Evolutionary conservation across 1,284 basidiomycete genomes (phyloP), one percentile per base, ranked within the genome.

Genomic region (Cutaneotrichosporon cyanovorans): DNA sequence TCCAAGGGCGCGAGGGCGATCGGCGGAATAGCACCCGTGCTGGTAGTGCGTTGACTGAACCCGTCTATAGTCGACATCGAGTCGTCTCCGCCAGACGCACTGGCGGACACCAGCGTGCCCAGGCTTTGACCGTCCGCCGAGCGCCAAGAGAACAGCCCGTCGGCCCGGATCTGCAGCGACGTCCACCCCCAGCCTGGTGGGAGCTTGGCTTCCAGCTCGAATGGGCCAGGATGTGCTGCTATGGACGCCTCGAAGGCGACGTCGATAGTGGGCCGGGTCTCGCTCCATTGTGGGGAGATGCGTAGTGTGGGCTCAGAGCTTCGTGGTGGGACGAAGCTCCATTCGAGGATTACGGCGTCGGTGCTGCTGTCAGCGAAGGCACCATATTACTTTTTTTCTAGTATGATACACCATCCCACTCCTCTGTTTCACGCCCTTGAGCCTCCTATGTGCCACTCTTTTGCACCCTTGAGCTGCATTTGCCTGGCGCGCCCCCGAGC

Each of bases 121-220:
- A 50, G 50, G 48, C 54, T 58, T 11, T 53, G 52, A 4, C 48
- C 48, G 39, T 66, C 63, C 1, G 50, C 43, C 21, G 60, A 62
- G 14, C 47, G 40, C 65, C 65, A 69, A 5, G 43, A 49, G 3
- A 45, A 25, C 10, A 67, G 51, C 3, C 50, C 49, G n/a, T 63
- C 59, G 2, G 57, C 62, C 16, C 51, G 42, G 21, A 67, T 61
- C 12, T 48, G 42, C 3, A 69, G 46, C 2, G 55, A 46, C 1
- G 45, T 47, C 66, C 66, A 69, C 9, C 58, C 63, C 66, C 66
- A 69, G 5, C 60, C 63, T 1, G 56, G 48, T 0, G 63, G 66
- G 0, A 63, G 38, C 19, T 61, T 49, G 0, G 57, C 54, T 28
- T 63, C 61, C 12, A 46, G 53, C 37, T 15, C 46, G 22, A 41